These are phyloP conservation scores for Boletus reticulatus DNA, from an alignment of 768 basidiomycete genomes.

Conservation along the genomic window DNA sequence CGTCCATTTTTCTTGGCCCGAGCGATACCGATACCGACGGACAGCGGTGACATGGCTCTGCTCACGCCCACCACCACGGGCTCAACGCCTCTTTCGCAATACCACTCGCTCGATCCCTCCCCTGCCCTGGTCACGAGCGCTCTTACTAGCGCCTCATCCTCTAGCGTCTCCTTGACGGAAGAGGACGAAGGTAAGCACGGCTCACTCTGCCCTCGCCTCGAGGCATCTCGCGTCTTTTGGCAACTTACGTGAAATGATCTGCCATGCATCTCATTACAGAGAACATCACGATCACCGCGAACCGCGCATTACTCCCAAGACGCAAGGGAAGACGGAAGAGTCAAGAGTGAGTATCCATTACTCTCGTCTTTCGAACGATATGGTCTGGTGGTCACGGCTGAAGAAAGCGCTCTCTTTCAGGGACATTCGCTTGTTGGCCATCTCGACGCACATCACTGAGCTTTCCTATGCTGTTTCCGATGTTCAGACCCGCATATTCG, in stretches of 20 bases:
- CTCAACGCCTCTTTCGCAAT: constrained; percentile 33
- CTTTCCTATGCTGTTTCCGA: constrained; percentile 84
- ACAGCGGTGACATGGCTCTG: constrained; percentile 16
- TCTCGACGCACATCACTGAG: constrained; percentile 86
- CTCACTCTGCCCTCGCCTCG: constrained; percentile 20
- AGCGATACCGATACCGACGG: constrained; percentile 9
- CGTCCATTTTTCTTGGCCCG: constrained; percentile 1
- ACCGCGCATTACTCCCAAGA: constrained; percentile 40
- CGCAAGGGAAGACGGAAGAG: constrained; percentile 55
- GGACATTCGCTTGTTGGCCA: constrained; percentile 71
- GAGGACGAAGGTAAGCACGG: constrained; percentile 62
- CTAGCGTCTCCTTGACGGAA: constrained; percentile 50
- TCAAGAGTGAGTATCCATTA: constrained; percentile 57
- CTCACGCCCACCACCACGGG: constrained; percentile 23
- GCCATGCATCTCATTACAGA: constrained; percentile 43
- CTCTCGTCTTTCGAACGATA: constrained; percentile 16
- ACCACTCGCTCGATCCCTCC: constrained; percentile 33
- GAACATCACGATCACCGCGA: constrained; percentile 68
- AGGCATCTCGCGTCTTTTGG: constrained; percentile 26
- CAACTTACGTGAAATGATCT: constrained; percentile 34
- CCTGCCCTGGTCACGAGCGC: constrained; percentile 18
- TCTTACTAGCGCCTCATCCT: constrained; percentile 39
- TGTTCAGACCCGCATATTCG: constrained; percentile 89
- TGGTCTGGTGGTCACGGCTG: constrained; percentile 26
- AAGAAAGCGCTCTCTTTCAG: constrained; percentile 40